Percentiles rank a stretch among this genome's conserved stretches.
These are phyloP conservation scores for Serendipita sp. DNA, from an alignment of 768 basidiomycete genomes.

Conservation along the genomic window DNA sequence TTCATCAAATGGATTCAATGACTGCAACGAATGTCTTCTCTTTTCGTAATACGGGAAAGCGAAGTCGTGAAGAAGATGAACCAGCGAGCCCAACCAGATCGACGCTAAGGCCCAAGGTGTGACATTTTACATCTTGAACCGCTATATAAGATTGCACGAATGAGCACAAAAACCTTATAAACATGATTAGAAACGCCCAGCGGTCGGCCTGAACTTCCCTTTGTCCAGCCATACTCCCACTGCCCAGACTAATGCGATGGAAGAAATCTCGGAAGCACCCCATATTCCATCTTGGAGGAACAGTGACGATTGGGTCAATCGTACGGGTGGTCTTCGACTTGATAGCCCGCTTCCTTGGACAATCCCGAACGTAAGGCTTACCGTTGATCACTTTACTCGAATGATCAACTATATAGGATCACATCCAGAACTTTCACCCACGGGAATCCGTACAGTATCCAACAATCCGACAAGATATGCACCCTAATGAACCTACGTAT, in stretches of 20 bases:
- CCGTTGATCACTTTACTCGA: not conserved
- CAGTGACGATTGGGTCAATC: conserved; percentile 58
- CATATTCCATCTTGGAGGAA: not conserved
- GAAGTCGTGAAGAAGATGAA: not conserved
- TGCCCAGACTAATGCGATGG: not conserved
- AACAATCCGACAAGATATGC: not conserved
- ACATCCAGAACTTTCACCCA: not conserved
- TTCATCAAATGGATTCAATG: no score
- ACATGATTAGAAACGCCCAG: not conserved
- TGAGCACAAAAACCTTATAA: not conserved
- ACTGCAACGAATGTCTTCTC: no score
- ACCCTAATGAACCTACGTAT: not conserved
- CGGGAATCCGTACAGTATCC: not conserved
- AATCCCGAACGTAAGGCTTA: not conserved
- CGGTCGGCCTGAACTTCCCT: not conserved
- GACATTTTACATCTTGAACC: not conserved
- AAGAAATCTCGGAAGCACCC: not conserved
- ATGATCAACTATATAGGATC: not conserved
- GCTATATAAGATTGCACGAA: not conserved
- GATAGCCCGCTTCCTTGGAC: conserved; percentile 23
- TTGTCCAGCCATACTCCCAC: not conserved
- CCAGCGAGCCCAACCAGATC: not conserved
- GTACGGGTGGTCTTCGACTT: conserved; percentile 50
- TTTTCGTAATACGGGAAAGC: no score
- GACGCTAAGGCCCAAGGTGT: not conserved